phyloP scores from a whole-genome alignment of 169 alveolate genomes.

The Ichthyophthirius multifiliis region DNA sequence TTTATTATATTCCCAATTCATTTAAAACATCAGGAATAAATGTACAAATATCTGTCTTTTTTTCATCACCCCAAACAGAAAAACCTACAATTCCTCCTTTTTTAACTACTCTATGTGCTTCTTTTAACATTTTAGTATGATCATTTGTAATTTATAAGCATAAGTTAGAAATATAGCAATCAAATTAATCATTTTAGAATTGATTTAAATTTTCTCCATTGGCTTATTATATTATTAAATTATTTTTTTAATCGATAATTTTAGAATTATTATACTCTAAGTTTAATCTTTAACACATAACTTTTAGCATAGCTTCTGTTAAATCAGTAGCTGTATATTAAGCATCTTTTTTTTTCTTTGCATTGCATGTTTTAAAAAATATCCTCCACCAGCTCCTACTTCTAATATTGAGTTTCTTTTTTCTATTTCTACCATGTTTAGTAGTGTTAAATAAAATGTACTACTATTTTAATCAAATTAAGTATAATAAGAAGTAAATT shows the following conservation, averaged over 20 bases:
- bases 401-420: not conserved
- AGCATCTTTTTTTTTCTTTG: not conserved
- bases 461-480: not conserved
- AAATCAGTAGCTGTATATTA: not conserved
- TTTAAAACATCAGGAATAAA: not conserved
- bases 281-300: not conserved
- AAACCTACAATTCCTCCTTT: constrained; percentile 9
- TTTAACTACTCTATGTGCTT: constrained; percentile 1
- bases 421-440: not conserved
- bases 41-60: not conserved
- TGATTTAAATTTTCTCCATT: not conserved
- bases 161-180: not conserved
- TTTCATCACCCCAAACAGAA: constrained; percentile 1
- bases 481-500: too few species aligned
- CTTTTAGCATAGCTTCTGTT: not conserved
- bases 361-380: not conserved
- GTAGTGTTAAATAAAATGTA: not conserved
- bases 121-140: not conserved
- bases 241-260: not conserved
- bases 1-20: not conserved
- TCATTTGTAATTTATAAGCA: not conserved
- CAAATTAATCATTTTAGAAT: not conserved
- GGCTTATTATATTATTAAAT: not conserved
- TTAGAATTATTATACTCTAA: not conserved
- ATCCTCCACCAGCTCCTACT: constrained; percentile 13